phyloP scores from a whole-genome alignment of 306 rosid genomes.

The Vigna radiata region DNA sequence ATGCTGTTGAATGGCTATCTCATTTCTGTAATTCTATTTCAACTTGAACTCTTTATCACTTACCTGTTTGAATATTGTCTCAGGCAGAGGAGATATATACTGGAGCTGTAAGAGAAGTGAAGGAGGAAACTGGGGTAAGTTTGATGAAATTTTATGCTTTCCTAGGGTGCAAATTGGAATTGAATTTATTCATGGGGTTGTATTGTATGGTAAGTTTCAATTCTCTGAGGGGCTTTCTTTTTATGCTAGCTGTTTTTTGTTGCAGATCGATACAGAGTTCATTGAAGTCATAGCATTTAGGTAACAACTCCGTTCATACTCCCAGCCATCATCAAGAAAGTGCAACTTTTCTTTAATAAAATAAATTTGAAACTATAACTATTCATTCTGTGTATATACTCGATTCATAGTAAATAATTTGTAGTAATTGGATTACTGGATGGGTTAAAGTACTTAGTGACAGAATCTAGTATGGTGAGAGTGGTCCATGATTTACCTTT shows the following conservation, averaged over 20 bases:
- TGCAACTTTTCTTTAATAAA: neutral
- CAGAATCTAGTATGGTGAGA: slow-evolving; percentile 4
- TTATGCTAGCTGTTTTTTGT: slow-evolving; percentile 37
- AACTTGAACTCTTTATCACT: slow-evolving; percentile 41
- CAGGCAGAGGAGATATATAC: slow-evolving; percentile 92
- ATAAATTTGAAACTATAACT: neutral
- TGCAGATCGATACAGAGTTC: slow-evolving; percentile 92
- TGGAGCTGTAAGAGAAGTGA: slow-evolving; percentile 96
- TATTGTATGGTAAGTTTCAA: neutral
- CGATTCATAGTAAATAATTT: neutral
- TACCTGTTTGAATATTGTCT: slow-evolving; percentile 38
- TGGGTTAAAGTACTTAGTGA: slow-evolving; percentile 7
- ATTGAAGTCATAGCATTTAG: slow-evolving; percentile 95
- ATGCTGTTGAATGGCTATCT: slow-evolving; percentile 10
- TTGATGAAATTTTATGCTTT: slow-evolving; percentile 17
- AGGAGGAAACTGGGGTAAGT: slow-evolving; percentile 96
- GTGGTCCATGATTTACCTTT: slow-evolving; percentile 1
- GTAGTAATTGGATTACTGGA: neutral
- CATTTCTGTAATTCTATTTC: neutral
- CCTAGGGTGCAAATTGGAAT: slow-evolving; percentile 1
- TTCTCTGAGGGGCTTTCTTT: slow-evolving; percentile 19
- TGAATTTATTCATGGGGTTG: slow-evolving; percentile 12
- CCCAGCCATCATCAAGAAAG: slow-evolving; percentile 1
- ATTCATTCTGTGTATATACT: slow-evolving; percentile 5
- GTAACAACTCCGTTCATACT: slow-evolving; percentile 47